Evolutionary conservation across 495 filamentous ascomycete genomes (phyloP).

Genomic region (Penicillium arizonense): DNA sequence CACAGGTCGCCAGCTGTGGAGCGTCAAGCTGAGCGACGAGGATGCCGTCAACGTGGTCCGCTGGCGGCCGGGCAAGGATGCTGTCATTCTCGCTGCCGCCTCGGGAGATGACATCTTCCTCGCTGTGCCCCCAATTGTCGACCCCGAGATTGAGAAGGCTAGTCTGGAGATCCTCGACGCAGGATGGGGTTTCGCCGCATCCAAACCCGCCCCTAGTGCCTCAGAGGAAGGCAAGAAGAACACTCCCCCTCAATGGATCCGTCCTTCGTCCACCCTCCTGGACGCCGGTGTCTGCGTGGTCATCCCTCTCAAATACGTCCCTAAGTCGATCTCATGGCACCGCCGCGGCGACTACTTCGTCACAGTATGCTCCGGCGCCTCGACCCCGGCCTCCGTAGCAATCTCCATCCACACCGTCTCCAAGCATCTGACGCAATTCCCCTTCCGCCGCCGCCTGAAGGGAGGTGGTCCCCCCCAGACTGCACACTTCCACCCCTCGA

Average conservation of each 20-base stretch:
- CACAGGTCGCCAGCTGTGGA: constrained; percentile 87
- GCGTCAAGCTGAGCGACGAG: constrained; percentile 69
- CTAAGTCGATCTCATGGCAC: constrained; percentile 95
- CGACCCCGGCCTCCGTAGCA: constrained; percentile 63
- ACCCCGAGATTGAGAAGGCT: constrained; percentile 68
- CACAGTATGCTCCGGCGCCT: constrained; percentile 77
- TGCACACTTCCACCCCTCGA: constrained; percentile 88
- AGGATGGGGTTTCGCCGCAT: constrained; percentile 87
- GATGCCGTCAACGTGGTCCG: constrained; percentile 84
- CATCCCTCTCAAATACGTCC: constrained; percentile 72
- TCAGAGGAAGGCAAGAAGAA: constrained; percentile 67
- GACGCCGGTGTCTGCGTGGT: constrained; percentile 75
- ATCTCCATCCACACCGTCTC: constrained; percentile 94
- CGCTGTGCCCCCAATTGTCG: constrained; percentile 68
- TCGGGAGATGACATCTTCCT: constrained; percentile 83
- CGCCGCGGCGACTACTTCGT: constrained; percentile 91
- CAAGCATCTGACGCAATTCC: constrained; percentile 90
- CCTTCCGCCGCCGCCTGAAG: constrained; percentile 76
- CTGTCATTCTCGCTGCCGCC: constrained; percentile 76
- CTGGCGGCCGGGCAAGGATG: constrained; percentile 85
- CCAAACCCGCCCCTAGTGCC: constrained; percentile 56
- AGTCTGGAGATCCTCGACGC: constrained; percentile 76
- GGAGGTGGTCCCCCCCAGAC: constrained; percentile 81
- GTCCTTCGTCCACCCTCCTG: constrained; percentile 69
- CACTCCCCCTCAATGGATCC: constrained; percentile 75